Evolutionary conservation across 1,284 basidiomycete species (phyloP).

Genomic region (Boletellus sp.): DNA sequence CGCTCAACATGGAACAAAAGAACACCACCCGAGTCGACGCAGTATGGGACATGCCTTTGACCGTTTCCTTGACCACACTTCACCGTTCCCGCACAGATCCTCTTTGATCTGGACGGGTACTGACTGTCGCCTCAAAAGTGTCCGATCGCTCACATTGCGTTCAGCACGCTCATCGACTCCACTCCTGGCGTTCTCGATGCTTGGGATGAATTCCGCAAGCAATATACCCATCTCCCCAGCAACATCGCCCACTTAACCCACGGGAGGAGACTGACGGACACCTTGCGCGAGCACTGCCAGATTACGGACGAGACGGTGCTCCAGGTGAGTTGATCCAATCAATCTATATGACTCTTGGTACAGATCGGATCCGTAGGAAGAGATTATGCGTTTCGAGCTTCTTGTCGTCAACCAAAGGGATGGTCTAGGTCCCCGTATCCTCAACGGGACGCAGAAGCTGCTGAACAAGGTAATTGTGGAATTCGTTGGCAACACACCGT

Average conservation of each 20-base stretch:
- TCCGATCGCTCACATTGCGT: slow-evolving; percentile 7
- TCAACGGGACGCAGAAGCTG: slow-evolving; percentile 52
- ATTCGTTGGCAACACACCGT: background rate
- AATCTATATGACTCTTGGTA: background rate
- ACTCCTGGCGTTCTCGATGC: slow-evolving; percentile 65
- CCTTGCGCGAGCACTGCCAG: slow-evolving; percentile 63
- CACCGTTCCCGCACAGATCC: slow-evolving; percentile 38
- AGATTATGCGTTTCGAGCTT: slow-evolving; percentile 63
- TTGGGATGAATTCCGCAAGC: slow-evolving; percentile 57
- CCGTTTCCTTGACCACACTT: background rate
- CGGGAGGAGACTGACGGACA: slow-evolving; percentile 72
- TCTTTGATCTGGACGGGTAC: slow-evolving; percentile 73
- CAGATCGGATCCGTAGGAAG: slow-evolving; percentile 37
- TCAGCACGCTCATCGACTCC: slow-evolving; percentile 67
- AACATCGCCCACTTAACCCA: slow-evolving; percentile 57
- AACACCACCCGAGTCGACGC: slow-evolving; percentile 19
- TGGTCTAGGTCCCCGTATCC: slow-evolving; percentile 50
- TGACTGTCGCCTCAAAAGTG: slow-evolving; percentile 8
- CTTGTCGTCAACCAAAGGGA: slow-evolving; percentile 45
- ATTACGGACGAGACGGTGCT: slow-evolving; percentile 56
- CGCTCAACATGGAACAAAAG: slow-evolving; percentile 16
- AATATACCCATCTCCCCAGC: slow-evolving; percentile 49
- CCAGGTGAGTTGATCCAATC: slow-evolving; percentile 37
- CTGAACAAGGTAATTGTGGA: slow-evolving; percentile 41
- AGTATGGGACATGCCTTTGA: slow-evolving; percentile 13